phyloP scores from a whole-genome alignment of 2,329 filamentous ascomycete species.

The Xylariomycetidae sp. region DNA sequence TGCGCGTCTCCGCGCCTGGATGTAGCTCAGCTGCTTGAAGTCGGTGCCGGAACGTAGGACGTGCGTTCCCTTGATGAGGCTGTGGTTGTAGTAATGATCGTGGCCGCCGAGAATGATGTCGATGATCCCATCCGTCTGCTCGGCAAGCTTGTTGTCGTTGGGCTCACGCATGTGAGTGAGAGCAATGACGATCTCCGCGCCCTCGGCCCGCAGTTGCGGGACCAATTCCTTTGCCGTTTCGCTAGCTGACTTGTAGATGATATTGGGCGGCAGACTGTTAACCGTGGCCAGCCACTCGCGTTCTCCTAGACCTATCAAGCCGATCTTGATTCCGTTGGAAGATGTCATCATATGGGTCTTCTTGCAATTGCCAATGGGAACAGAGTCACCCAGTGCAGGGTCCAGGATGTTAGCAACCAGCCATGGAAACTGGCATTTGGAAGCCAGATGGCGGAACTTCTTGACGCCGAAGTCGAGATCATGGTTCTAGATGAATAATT shows the following conservation, averaged over 20 bases:
- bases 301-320: slow-evolving; percentile 79
- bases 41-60: slow-evolving; percentile 84
- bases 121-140: slow-evolving; percentile 65
- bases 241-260: slow-evolving; percentile 75
- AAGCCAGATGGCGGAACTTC: slow-evolving; percentile 68
- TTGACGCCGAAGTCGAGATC: slow-evolving; percentile 86
- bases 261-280: slow-evolving; percentile 73
- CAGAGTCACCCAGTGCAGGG: slow-evolving; percentile 67
- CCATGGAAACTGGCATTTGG: slow-evolving; percentile 81
- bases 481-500: slow-evolving; percentile 58
- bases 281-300: slow-evolving; percentile 87
- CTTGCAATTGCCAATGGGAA: slow-evolving; percentile 69
- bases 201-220: slow-evolving; percentile 64
- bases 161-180: slow-evolving; percentile 83
- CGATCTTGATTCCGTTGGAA: slow-evolving; percentile 79
- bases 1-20: slow-evolving; percentile 61
- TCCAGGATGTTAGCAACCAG: slow-evolving; percentile 84
- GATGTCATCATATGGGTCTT: slow-evolving; percentile 72
- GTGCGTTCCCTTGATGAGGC: slow-evolving; percentile 70
- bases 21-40: slow-evolving; percentile 87
- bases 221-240: slow-evolving; percentile 71
- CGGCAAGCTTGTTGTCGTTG: slow-evolving; percentile 81
- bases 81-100: slow-evolving; percentile 82
- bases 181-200: slow-evolving; percentile 76
- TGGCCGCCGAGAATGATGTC: slow-evolving; percentile 86